A percentile compares a stretch with the other conserved stretches of the same genome.
Evolutionary conservation across 352 stramenopile species (phyloP).

Genomic region (Thalassiosira hispida): DNA sequence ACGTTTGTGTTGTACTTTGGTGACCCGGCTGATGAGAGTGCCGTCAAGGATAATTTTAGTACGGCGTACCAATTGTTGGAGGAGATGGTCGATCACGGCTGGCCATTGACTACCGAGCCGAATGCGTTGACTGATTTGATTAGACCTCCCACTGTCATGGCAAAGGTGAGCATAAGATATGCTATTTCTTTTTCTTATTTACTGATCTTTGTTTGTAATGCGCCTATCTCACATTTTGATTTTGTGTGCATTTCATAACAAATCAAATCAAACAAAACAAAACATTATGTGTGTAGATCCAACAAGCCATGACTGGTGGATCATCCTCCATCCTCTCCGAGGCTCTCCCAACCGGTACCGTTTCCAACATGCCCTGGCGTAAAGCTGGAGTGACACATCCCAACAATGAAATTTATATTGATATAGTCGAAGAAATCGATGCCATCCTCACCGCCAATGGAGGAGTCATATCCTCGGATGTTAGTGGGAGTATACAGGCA

Average conservation of each 20-base stretch:
- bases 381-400: constrained; percentile 95
- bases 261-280: too few relatives aligned
- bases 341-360: constrained; percentile 90
- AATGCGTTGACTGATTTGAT: constrained; percentile 98
- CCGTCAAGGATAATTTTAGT: constrained; percentile 98
- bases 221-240: too few relatives aligned
- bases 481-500: constrained; percentile 93
- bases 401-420: constrained; percentile 98
- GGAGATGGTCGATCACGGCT: constrained; percentile 97
- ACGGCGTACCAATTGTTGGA: constrained; percentile 93
- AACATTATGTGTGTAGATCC: constrained; percentile 56
- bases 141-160: constrained; percentile 91
- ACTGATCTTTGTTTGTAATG: not conserved
- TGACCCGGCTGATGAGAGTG: constrained; percentile 91
- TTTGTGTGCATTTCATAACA: not conserved
- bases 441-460: constrained; percentile 92
- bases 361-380: constrained; percentile 97
- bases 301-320: constrained; percentile 85
- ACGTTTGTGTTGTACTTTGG: constrained; percentile 98
- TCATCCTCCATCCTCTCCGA: constrained; percentile 89
- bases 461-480: constrained; percentile 92
- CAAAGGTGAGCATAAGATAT: constrained; percentile 66
- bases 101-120: constrained; percentile 95
- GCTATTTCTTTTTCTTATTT: not conserved
- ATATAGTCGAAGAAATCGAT: constrained; percentile 98